Percentiles rank a stretch among this genome's conserved stretches.
These are phyloP conservation scores for Helotiales sp. DNA, from an alignment of 2,329 filamentous ascomycete genomes.

Conservation along the genomic window DNA sequence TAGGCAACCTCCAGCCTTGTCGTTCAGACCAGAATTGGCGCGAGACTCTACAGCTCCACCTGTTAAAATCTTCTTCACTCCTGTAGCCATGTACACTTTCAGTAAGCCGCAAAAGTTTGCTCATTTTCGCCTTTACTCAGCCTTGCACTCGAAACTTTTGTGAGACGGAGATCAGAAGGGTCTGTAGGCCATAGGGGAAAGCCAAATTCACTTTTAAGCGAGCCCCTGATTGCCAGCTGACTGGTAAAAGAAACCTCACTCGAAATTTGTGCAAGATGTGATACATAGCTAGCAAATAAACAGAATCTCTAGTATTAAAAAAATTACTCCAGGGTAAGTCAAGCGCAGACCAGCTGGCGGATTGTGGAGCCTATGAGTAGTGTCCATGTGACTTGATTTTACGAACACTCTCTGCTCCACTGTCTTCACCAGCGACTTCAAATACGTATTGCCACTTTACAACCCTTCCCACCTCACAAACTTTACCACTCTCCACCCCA, in stretches of 20 bases:
- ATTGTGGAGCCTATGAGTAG: too few relatives aligned
- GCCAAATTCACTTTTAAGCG: background rate
- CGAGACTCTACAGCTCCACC: background rate
- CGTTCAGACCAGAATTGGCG: background rate
- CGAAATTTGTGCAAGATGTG: too few relatives aligned
- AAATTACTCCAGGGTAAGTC: too few relatives aligned
- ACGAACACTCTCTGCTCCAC: too few relatives aligned
- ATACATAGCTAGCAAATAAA: too few relatives aligned
- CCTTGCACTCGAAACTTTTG: background rate
- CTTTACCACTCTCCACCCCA: conserved; percentile 22
- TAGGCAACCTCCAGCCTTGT: background rate
- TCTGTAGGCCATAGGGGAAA: background rate
- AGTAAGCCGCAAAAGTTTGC: background rate
- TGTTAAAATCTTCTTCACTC: background rate
- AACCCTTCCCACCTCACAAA: conserved; percentile 17
- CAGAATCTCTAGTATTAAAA: too few relatives aligned
- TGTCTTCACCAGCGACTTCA: too few relatives aligned
- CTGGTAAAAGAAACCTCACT: too few relatives aligned
- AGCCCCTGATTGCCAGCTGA: background rate
- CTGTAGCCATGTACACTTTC: background rate
- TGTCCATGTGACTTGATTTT: too few relatives aligned
- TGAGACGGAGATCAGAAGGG: background rate
- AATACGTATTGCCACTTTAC: background rate
- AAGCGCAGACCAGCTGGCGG: too few relatives aligned
- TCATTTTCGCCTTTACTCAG: background rate